Evolutionary conservation across 495 filamentous ascomycete species (phyloP), one percentile per base, ranked within the genome.

Genomic region (Glutinoglossum americanum): DNA sequence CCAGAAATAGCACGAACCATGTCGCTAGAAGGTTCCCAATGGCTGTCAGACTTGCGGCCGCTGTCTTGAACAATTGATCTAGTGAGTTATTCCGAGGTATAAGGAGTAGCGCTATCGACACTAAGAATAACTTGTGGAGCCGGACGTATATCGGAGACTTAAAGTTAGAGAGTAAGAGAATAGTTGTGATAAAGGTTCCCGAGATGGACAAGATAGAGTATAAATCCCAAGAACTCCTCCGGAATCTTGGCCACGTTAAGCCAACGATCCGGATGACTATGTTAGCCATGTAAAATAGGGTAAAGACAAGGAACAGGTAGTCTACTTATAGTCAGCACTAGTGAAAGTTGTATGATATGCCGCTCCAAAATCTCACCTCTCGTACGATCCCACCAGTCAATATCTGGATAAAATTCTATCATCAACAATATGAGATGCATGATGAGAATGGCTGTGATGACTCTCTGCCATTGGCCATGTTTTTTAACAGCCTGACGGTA

Each of bases 21-120:
- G 93, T 97, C 1, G 90, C 92, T 21, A 99, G 73, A 26, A 99
- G 74, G 65, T 95, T 99, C 57, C 83, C 79, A 64, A 99, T 97
- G 15, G 84, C 81, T 1, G 84, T 82, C 35, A 99, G 71, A 80
- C 83, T 89, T 45, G 92, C 92, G n/a, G 92, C 93, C 1, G 93
- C 93, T 17, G 92, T 99, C 70, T 99, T 99, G 79, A 97, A 99
- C 6, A 99, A 81, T 67, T 99, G 92, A 65, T 99, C 92, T 11
- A 99, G 81, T 51, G 94, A 89, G 61, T 99, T 92, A 68, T 97
- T 99, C 6, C 92, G 79, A 10, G 92, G 92, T 58, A 99, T 99
- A 49, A 99, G 80, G 59, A 99, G 74, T 23, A 97, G 76, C 0
- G 92, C 82, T 59, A 97, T 82, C 23, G 87, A 82, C 51, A 97